A percentile compares a stretch with the other conserved stretches of the same genome.
Evolutionary conservation across 805 yeast species (phyloP).

Genomic region (Nakazawaea pomicola): DNA sequence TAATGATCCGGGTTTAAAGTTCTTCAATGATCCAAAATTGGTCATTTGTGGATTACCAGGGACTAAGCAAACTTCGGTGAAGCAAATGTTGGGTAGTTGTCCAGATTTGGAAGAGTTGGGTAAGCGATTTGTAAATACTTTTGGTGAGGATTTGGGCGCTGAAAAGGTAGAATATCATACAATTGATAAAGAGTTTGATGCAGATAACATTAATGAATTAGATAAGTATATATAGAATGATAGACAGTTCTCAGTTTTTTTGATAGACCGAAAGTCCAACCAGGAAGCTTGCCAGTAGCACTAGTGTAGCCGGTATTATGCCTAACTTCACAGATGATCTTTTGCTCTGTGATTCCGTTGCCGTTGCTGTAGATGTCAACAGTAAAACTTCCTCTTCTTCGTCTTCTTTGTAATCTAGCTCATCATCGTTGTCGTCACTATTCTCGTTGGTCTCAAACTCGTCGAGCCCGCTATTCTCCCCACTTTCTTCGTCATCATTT

Average conservation of each 20-base stretch:
- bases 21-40: constrained; percentile 53
- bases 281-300: constrained; percentile 8
- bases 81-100: constrained; percentile 18
- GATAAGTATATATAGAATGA: constrained; percentile 1
- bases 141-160: constrained; percentile 39
- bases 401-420: neutral
- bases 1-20: constrained; percentile 65
- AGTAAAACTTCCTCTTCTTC: too few relatives aligned
- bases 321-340: neutral
- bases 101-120: constrained; percentile 18
- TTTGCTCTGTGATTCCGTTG: neutral
- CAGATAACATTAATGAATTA: constrained; percentile 1
- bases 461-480: too few relatives aligned
- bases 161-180: constrained; percentile 9
- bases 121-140: constrained; percentile 33
- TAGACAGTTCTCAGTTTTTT: neutral
- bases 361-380: neutral
- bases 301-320: constrained; percentile 3
- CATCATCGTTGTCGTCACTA: neutral
- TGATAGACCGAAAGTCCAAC: constrained; percentile 5
- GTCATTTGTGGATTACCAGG: constrained; percentile 84
- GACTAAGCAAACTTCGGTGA: constrained; percentile 50
- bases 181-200: constrained; percentile 3
- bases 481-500: constrained; percentile 15
- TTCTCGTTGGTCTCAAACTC: neutral